These are phyloP conservation scores for Penicillium oxalicum DNA, from an alignment of 2,329 filamentous ascomycete genomes.

Conservation along the genomic window DNA sequence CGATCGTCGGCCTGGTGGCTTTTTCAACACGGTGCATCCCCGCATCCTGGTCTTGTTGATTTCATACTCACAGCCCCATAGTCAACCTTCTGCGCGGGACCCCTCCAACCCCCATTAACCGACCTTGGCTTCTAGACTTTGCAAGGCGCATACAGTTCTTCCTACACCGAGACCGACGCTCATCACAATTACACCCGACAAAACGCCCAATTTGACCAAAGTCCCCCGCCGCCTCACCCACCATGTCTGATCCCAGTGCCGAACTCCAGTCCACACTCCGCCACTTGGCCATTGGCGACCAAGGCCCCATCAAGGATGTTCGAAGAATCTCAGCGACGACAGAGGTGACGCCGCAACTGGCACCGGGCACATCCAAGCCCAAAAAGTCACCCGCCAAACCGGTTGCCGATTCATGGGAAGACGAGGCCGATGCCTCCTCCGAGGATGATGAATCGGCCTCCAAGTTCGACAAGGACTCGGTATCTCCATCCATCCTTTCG, in stretches of 20 bases:
- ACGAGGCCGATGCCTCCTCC: slow-evolving; percentile 53
- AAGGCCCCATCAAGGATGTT: slow-evolving; percentile 25
- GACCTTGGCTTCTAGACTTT: not conserved
- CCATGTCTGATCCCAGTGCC: slow-evolving; percentile 19
- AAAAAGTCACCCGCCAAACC: slow-evolving; percentile 29
- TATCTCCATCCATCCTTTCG: slow-evolving; percentile 26
- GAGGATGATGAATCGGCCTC: slow-evolving; percentile 23
- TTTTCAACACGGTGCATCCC: slow-evolving; percentile 3
- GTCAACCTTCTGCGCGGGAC: not conserved
- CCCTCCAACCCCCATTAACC: not conserved
- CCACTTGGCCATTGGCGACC: slow-evolving; percentile 26
- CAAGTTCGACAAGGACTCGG: not conserved
- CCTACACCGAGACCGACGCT: not conserved
- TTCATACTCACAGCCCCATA: not conserved
- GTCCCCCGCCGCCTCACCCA: not conserved
- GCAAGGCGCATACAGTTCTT: not conserved
- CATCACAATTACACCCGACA: not conserved
- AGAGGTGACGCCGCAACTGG: not conserved
- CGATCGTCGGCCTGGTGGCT: slow-evolving; percentile 6
- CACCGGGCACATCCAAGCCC: slow-evolving; percentile 7
- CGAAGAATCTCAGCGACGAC: slow-evolving; percentile 16
- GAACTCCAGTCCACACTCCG: slow-evolving; percentile 31
- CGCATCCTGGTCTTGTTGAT: not conserved
- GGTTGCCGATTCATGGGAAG: slow-evolving; percentile 70
- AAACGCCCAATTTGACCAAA: not conserved